These are phyloP conservation scores for Phaseolus coccineus DNA, from an alignment of 331 rosid species.

Conservation along the genomic window DNA sequence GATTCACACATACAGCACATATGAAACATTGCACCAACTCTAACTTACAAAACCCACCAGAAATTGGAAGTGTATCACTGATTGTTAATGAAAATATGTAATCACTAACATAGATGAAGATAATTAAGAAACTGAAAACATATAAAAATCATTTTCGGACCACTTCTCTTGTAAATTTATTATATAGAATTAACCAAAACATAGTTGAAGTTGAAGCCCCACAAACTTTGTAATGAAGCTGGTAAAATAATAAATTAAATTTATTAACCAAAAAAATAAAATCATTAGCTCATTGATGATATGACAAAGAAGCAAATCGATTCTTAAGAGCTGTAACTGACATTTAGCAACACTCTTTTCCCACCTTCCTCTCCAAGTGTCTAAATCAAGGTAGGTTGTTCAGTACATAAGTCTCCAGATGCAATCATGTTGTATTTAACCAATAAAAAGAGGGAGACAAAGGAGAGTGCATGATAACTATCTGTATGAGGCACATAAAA, in stretches of 20 bases:
- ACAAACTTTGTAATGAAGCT: background rate
- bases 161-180: background rate
- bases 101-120: background rate
- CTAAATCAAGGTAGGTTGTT: background rate
- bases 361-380: background rate
- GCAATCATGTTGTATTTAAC: background rate
- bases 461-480: background rate
- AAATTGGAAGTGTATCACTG: background rate
- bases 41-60: background rate
- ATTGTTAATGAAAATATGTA: background rate
- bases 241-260: background rate
- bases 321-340: background rate
- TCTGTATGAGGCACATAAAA: background rate
- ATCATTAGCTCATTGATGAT: background rate
- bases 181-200: background rate
- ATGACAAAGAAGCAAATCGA: background rate
- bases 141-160: background rate
- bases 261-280: background rate
- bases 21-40: background rate
- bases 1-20: background rate
- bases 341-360: background rate
- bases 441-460: background rate
- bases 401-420: background rate
- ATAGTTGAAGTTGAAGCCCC: background rate
- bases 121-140: background rate